Evolutionary conservation across 1,284 basidiomycete species (phyloP), one percentile per base, ranked within the genome.

Genomic region (Sanghuangporus sanghuang): DNA sequence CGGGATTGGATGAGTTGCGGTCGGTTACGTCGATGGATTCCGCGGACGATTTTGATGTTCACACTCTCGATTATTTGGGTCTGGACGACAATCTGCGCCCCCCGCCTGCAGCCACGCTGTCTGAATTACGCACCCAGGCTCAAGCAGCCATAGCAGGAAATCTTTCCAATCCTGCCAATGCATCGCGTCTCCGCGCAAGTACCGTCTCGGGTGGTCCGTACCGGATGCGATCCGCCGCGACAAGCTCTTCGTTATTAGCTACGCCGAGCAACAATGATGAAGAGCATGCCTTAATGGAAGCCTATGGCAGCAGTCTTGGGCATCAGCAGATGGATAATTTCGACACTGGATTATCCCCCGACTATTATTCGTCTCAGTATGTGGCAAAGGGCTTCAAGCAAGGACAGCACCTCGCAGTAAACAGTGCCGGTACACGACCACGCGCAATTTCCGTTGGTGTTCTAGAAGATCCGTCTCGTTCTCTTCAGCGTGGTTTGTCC

Each of bases 41-140:
- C n/a, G 81, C 83, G 21, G 94, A 96, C 66, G 92, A 95, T 63
- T 92, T 93, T 73, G 92, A 95, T 72, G 92, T 95, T 57, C 91
- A 94, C 71, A 97, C 95, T 32, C 83, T 98, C 67, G 95, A 96
- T 75, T 97, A 97, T 74, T 89, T 98, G 59, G 95, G 95, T 53
- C 82, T 98, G 68, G 95, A 95, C 69, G 92, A 93, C 66, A 78
- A 77, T 63, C 81, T 81, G 68, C 81, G 84, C 62, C 83, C 82
- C 65, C 85, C 87, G 21, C 71, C 72, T 11, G 90, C 91, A 3
- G 93, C 91, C 9, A 93, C 90, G 57, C 86, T 94, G 66, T 86
- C 90, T 16, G 93, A 94, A 75, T 79, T 94, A 65, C 87, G 90
- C 68, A 91, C 84, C 68, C 93, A 94, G 73, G 90, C 91, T 49